Base-by-base conservation (phyloP, 164 flowering plant species). In the Nymphaea thermarum region DNA sequence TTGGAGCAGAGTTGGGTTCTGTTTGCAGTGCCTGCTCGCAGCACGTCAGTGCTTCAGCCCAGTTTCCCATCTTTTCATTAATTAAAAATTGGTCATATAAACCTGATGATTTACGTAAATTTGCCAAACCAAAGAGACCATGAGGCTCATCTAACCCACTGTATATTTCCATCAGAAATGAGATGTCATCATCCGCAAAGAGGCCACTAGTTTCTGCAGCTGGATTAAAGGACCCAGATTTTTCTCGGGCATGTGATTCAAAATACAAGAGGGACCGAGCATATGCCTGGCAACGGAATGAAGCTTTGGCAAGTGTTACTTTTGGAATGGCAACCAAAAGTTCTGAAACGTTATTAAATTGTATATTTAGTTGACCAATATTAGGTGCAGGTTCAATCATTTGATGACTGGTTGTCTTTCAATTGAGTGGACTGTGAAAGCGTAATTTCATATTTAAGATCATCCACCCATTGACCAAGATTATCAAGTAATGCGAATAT, bases 391-490 rank as follows among this genome's bases (percentile, higher is more conserved):
- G 55, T 4, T 12, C 55, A 47, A 0, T n/a, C 15, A 61, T 61
- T 61, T n/a, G 64, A n/a, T 61, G 64, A 61, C 64, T 72, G 84
- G 67, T 25, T 47, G 55, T 47, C 55, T 47, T 47, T 47, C 55
- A 47, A 47, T 47, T 47, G 55, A 12, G 82, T 68, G 73, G 96
- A 85, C 64, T 85, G 87, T 25, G 94, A 87, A 81, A 92, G 91
- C 74, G 98, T 86, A 57, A 88, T 72, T 66, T 86, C 96, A 68
- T 91, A 93, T 68, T 86, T 81, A 43, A 87, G 84, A 75, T 95
- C 98, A 82, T 95, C 99, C 74, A 82, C 92, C 99, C 99, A 95
- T 71, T 95, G 99, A 42, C 98, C 99, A 61, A 95, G 90, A 85
- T 89, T 95, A 80, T 95, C 99, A 71, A 95, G 98, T 74, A 95